A percentile compares a stretch with the other conserved stretches of the same genome.
Evolutionary conservation across 768 basidiomycete genomes (phyloP).

Genomic region (Russula brevipes): DNA sequence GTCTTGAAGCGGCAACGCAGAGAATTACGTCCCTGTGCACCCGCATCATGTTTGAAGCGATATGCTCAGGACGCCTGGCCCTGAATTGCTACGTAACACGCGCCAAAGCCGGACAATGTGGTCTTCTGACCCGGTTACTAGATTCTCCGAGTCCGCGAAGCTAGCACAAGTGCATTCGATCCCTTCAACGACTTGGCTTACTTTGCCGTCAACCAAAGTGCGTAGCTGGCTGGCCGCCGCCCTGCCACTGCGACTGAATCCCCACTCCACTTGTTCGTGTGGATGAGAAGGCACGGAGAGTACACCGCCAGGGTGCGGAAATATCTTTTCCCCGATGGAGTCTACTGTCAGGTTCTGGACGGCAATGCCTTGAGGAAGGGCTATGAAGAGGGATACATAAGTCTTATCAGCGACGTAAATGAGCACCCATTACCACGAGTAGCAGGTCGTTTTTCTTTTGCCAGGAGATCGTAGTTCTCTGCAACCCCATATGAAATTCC

Average conservation of each 20-base stretch:
- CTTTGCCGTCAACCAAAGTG: conserved; percentile 58
- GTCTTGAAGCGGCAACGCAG: conserved; percentile 65
- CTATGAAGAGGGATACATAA: conserved; percentile 30
- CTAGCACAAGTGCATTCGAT: conserved; percentile 66
- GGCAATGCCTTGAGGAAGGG: conserved; percentile 43
- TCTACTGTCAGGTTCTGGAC: conserved; percentile 54
- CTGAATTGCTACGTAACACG: conserved; percentile 34
- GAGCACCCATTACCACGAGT: conserved; percentile 45
- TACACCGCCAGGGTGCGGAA: conserved; percentile 56
- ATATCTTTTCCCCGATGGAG: conserved; percentile 50
- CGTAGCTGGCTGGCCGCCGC: conserved; percentile 51
- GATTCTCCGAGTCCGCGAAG: conserved; percentile 66
- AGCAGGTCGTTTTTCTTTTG: conserved; percentile 46
- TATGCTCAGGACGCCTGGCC: conserved; percentile 26
- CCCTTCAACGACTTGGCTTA: conserved; percentile 64
- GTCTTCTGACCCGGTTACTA: conserved; percentile 78
- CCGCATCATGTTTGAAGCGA: conserved; percentile 70
- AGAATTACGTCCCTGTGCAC: conserved; percentile 67
- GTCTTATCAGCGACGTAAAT: background rate
- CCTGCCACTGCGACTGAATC: conserved; percentile 32
- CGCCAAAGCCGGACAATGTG: conserved; percentile 84
- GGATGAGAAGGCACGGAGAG: conserved; percentile 53
- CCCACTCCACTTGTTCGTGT: conserved; percentile 72
- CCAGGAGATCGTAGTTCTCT: conserved; percentile 71
- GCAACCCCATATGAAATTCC: conserved; percentile 71